Evolutionary conservation across 768 basidiomycete genomes (phyloP).

Genomic region (Tylopilus felleus): DNA sequence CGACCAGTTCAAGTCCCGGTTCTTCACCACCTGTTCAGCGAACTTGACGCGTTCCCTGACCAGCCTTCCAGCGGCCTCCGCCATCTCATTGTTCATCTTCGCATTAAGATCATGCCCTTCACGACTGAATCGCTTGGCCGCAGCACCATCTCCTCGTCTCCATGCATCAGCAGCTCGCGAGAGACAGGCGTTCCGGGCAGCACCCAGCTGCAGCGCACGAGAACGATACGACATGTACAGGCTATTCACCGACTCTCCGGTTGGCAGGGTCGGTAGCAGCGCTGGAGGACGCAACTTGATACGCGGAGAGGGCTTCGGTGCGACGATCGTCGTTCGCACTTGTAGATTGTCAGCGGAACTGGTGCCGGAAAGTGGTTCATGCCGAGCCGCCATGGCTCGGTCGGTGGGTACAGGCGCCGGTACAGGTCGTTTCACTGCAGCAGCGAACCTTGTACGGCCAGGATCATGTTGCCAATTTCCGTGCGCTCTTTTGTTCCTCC

Average conservation of each 20-base stretch:
- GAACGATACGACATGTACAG: slow-evolving; percentile 89
- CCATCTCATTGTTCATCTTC: slow-evolving; percentile 86
- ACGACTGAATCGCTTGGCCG: slow-evolving; percentile 89
- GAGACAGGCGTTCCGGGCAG: slow-evolving; percentile 90
- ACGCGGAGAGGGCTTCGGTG: slow-evolving; percentile 79
- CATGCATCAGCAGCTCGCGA: slow-evolving; percentile 95
- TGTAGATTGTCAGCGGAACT: slow-evolving; percentile 58
- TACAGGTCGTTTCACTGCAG: slow-evolving; percentile 75
- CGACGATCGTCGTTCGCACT: slow-evolving; percentile 66
- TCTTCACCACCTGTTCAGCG: slow-evolving; percentile 72
- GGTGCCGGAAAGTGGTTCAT: slow-evolving; percentile 51
- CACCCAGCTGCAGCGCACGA: slow-evolving; percentile 87
- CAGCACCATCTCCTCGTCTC: slow-evolving; percentile 92
- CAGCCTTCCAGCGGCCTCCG: slow-evolving; percentile 77
- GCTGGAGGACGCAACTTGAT: slow-evolving; percentile 79
- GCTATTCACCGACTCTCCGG: slow-evolving; percentile 73
- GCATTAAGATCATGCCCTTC: slow-evolving; percentile 93
- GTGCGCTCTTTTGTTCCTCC: slow-evolving; percentile 42
- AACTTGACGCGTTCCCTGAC: slow-evolving; percentile 78
- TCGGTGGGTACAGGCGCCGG: slow-evolving; percentile 34
- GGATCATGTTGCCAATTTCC: slow-evolving; percentile 64
- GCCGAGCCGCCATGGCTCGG: slow-evolving; percentile 44
- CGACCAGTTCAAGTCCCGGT: slow-evolving; percentile 68
- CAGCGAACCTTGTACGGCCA: slow-evolving; percentile 82
- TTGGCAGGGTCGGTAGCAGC: slow-evolving; percentile 84